These are phyloP conservation scores for Astragalus membranaceus DNA, from an alignment of 306 rosid species.

Conservation along the genomic window DNA sequence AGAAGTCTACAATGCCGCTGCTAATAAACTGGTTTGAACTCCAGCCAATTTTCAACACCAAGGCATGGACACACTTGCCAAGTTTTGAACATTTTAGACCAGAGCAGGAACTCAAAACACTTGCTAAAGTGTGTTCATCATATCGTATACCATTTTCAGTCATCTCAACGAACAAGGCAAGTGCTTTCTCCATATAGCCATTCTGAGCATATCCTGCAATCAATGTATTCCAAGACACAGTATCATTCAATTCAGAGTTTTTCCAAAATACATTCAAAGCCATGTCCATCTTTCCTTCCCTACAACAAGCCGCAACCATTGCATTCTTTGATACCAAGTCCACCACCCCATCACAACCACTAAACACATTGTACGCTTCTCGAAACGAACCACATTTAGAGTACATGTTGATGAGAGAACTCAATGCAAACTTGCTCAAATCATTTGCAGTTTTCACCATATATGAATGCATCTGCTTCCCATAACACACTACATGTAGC, in stretches of 20 bases:
- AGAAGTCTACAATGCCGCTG: conserved; percentile 65
- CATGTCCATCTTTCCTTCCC: conserved; percentile 60
- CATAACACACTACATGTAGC: conserved; percentile 31
- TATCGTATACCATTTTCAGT: conserved; percentile 35
- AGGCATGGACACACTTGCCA: conserved; percentile 62
- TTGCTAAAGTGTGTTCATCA: conserved; percentile 63
- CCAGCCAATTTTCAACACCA: conserved; percentile 46
- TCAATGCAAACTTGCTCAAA: conserved; percentile 41
- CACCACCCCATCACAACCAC: conserved; percentile 31
- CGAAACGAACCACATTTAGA: conserved; percentile 62
- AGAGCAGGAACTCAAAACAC: conserved; percentile 64
- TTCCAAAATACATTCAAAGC: conserved; percentile 49
- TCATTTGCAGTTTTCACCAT: conserved; percentile 67
- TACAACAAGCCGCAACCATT: conserved; percentile 72
- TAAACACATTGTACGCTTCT: conserved; percentile 39
- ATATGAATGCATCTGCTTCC: conserved; percentile 69
- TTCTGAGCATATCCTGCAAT: conserved; percentile 61
- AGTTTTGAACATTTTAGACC: conserved; percentile 39
- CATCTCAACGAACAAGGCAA: conserved; percentile 49
- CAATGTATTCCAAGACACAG: conserved; percentile 75
- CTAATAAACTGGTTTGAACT: conserved; percentile 51
- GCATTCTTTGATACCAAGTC: conserved; percentile 70
- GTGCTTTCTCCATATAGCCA: conserved; percentile 47
- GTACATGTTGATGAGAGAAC: conserved; percentile 74
- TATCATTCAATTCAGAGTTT: conserved; percentile 40